phyloP scores from a whole-genome alignment of 345 rosid genomes.

The Eucalyptus pauciflora region DNA sequence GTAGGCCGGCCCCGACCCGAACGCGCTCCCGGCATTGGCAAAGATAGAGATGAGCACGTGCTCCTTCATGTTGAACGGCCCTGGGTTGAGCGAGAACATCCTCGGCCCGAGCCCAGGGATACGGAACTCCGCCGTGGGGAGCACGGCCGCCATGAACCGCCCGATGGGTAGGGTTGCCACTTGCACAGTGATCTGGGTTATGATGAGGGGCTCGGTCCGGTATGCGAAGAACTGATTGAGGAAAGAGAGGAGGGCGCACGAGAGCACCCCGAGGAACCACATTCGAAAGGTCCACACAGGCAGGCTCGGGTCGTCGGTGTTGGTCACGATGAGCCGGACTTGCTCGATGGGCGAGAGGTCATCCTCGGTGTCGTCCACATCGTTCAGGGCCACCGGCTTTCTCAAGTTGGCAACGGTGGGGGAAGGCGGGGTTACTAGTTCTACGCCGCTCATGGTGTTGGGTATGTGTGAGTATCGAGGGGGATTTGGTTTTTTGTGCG shows the following conservation, averaged over 20 bases:
- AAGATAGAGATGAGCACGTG: slow-evolving; percentile 3
- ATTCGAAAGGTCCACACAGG: too few relatives aligned
- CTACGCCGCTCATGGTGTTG: background rate
- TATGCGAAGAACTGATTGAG: too few relatives aligned
- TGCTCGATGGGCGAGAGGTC: too few relatives aligned
- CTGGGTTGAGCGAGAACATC: background rate
- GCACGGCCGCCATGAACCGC: background rate
- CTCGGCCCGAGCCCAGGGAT: background rate
- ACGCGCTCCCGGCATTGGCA: slow-evolving; percentile 1
- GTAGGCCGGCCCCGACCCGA: background rate
- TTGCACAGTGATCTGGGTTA: background rate
- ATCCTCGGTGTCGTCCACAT: too few relatives aligned
- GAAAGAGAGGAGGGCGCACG: too few relatives aligned
- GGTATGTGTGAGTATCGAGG: background rate
- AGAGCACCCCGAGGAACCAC: too few relatives aligned
- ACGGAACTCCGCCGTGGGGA: background rate
- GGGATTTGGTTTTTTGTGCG: background rate
- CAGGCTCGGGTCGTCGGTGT: too few relatives aligned
- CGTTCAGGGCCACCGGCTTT: too few relatives aligned
- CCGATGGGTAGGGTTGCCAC: slow-evolving; percentile 1
- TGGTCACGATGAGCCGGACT: too few relatives aligned
- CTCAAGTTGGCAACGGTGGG: too few relatives aligned
- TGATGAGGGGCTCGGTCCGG: too few relatives aligned
- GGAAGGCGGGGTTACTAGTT: too few relatives aligned
- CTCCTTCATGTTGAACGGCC: slow-evolving; percentile 4